Conservation (phyloP, 495 filamentous ascomycete genomes). For the Astrocystis sublimbata region DNA sequence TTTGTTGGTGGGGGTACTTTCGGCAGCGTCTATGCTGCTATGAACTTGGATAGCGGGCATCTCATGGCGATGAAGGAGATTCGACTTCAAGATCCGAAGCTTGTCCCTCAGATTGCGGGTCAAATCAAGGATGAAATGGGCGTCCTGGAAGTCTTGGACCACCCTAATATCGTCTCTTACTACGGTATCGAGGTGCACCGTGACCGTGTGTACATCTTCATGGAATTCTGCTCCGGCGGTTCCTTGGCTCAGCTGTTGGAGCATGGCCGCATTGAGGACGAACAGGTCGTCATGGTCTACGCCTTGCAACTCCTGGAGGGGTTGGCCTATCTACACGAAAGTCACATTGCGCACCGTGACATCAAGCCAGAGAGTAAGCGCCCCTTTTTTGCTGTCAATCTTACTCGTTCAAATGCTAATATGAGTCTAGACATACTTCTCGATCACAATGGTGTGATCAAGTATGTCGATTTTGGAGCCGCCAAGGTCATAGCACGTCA, state of each 20-base stretch:
- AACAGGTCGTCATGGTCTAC: constrained; percentile 97
- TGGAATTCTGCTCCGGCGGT: constrained; percentile 97
- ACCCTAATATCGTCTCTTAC: constrained; percentile 97
- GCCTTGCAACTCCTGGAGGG: constrained; percentile 94
- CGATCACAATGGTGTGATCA: constrained; percentile 96
- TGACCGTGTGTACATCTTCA: constrained; percentile 99
- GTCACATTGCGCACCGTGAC: constrained; percentile 88
- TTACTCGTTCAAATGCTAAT: constrained; percentile 11
- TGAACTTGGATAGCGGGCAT: constrained; percentile 93
- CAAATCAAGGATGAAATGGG: constrained; percentile 98
- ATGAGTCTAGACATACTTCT: constrained; percentile 76
- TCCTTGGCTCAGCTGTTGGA: constrained; percentile 89
- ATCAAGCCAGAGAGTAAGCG: constrained; percentile 95
- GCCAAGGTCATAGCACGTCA: constrained; percentile 96
- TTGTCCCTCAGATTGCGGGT: constrained; percentile 88
- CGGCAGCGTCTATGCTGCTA: constrained; percentile 93
- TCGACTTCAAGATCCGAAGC: constrained; percentile 90
- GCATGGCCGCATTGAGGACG: constrained; percentile 95
- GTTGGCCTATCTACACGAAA: constrained; percentile 89
- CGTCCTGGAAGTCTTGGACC: constrained; percentile 90
- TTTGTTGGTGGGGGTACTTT: constrained; percentile 97
- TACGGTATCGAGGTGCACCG: constrained; percentile 97
- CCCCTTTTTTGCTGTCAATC: constrained; percentile 1
- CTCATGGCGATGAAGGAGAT: constrained; percentile 99
- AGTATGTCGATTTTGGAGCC: constrained; percentile 98